These are phyloP conservation scores for Saturnispora besseyi DNA, from an alignment of 805 yeast species.

Conservation along the genomic window DNA sequence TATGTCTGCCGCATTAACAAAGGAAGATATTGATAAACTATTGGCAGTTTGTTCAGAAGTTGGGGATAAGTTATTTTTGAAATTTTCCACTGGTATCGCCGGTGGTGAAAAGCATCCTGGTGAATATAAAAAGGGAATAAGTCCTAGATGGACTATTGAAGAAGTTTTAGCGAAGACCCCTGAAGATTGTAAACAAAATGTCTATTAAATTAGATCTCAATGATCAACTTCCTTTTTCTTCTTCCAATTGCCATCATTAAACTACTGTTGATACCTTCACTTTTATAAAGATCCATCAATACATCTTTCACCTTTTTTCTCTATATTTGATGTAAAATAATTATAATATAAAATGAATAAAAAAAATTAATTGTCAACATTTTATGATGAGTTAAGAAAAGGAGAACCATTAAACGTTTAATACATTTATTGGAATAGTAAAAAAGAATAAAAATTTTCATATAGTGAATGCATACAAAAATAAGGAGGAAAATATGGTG, in stretches of 20 bases:
- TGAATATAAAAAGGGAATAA: slow-evolving; percentile 39
- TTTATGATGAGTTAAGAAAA: too few species aligned
- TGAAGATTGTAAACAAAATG: slow-evolving; percentile 39
- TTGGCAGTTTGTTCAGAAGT: slow-evolving; percentile 62
- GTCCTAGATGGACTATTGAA: slow-evolving; percentile 71
- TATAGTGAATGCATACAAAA: neutral
- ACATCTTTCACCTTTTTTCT: neutral
- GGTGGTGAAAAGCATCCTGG: slow-evolving; percentile 53
- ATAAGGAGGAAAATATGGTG: neutral
- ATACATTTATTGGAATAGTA: neutral
- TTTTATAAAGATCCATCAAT: neutral
- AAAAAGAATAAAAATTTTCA: neutral
- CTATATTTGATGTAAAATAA: neutral
- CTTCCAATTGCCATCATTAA: too few species aligned
- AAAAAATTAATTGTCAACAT: neutral
- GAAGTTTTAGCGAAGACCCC: slow-evolving; percentile 70
- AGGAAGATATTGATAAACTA: slow-evolving; percentile 83
- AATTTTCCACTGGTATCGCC: slow-evolving; percentile 68
- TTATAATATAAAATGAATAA: neutral
- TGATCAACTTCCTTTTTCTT: neutral
- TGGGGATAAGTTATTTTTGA: slow-evolving; percentile 69
- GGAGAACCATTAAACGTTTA: neutral
- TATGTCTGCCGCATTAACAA: slow-evolving; percentile 84
- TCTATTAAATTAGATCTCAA: slow-evolving; percentile 13
- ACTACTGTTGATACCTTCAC: too few species aligned